phyloP scores from a whole-genome alignment of 495 filamentous ascomycete species.

The Hypoxylon rickii region DNA sequence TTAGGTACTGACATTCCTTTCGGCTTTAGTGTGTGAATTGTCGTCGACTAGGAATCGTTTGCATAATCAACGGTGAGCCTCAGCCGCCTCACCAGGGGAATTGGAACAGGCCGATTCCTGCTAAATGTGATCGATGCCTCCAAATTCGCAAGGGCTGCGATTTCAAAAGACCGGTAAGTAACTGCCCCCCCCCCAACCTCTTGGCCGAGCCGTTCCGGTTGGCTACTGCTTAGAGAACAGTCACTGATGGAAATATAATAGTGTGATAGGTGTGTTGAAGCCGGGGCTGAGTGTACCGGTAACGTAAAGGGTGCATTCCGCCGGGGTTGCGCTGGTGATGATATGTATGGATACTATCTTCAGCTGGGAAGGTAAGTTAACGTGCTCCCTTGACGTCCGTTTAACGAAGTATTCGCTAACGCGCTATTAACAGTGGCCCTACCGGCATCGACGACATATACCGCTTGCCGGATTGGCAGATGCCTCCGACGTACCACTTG shows the following conservation, averaged over 20 bases:
- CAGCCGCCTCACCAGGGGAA: background rate
- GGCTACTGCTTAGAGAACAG: background rate
- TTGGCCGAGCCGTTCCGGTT: background rate
- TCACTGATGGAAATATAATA: too few species aligned
- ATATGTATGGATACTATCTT: slow-evolving; percentile 17
- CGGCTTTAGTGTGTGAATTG: background rate
- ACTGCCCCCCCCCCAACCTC: background rate
- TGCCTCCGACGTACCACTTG: background rate
- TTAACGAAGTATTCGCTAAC: background rate
- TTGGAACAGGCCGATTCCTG: background rate
- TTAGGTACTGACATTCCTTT: too few species aligned
- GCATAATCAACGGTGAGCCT: background rate
- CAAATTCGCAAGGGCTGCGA: background rate
- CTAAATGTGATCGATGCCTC: background rate
- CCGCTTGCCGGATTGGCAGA: background rate
- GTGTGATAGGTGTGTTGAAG: slow-evolving; percentile 1
- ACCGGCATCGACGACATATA: background rate
- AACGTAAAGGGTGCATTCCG: background rate
- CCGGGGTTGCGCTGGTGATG: background rate
- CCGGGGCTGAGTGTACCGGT: background rate
- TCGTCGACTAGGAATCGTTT: background rate
- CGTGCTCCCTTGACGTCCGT: background rate
- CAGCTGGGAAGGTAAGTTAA: background rate
- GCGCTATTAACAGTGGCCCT: background rate
- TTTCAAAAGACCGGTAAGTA: background rate